Percentiles rank a stretch among this genome's conserved stretches.
Evolutionary conservation across 1,284 basidiomycete genomes (phyloP).

Genomic region (Heliocybe sulcata): DNA sequence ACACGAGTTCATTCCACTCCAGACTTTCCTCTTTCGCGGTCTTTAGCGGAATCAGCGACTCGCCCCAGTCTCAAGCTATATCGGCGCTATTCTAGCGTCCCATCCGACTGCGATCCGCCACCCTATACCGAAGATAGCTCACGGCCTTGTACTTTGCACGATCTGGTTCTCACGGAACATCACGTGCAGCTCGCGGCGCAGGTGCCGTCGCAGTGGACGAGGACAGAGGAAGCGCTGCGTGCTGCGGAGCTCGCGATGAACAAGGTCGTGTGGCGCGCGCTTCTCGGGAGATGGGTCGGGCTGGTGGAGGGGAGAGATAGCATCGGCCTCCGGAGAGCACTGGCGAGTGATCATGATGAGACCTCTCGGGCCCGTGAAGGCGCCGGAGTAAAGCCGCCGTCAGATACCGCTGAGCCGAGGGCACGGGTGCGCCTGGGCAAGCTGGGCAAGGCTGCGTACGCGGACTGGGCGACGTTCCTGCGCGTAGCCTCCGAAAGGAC

Average conservation of each 20-base stretch:
- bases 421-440: constrained; percentile 20
- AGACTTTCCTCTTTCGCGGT: constrained; percentile 35
- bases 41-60: constrained; percentile 9
- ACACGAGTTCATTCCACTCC: constrained; percentile 8
- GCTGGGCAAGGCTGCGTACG: constrained; percentile 25
- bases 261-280: constrained; percentile 61
- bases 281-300: constrained; percentile 22
- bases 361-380: neutral
- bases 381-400: neutral
- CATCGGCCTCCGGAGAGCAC: neutral
- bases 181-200: constrained; percentile 52
- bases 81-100: neutral
- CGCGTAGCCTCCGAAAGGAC: constrained; percentile 18
- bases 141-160: constrained; percentile 1
- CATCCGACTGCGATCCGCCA: neutral
- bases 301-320: neutral
- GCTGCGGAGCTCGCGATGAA: constrained; percentile 38
- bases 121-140: neutral
- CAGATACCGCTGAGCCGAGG: neutral
- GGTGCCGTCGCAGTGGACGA: constrained; percentile 33
- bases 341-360: neutral
- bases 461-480: constrained; percentile 24
- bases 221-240: constrained; percentile 13
- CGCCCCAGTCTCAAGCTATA: neutral
- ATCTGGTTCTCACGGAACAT: constrained; percentile 22